Evolutionary conservation across 495 filamentous ascomycete genomes (phyloP), one percentile per base, ranked within the genome.

Genomic region (Xylaria castorea): DNA sequence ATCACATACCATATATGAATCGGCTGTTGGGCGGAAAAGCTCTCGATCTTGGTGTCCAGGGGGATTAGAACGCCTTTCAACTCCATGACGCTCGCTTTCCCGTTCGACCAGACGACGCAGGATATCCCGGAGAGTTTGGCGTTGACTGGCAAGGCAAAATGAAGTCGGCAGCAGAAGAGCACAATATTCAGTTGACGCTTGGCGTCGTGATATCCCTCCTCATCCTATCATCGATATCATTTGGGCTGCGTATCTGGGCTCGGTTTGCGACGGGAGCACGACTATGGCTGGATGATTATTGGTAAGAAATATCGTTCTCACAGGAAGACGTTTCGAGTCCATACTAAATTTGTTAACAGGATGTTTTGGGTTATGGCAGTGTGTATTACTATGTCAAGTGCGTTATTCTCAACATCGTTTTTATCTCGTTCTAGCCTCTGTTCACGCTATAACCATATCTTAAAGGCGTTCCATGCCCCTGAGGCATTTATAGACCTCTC

Each of bases 281-380:
- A 66, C 68, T 84, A 61, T 84, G 82, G 82, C 81, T 78, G 77
- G 82, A 84, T 66, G 82, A 84, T 66, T 84, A 77, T 71, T 80
- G 81, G 75, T 72, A 40, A 65, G 63, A 38, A 4, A 2, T 14
- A 22, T 20, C 34, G 22, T 9, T 3, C 46, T 9, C 2, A 32
- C 16, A 20, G 34, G 46, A 60, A 30, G 20, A 4, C n/a, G 22
- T 34, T 16, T 40, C 36, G 7, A 36, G 27, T 38, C 32, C 7
- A 40, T 61, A 30, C 61, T 72, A 22, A 72, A 63, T 57, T 27
- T 25, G 22, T 60, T 30, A 9, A 4, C 38, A 72, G 70, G 70
- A 80, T 82, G 72, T 68, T 80, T 22, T 80, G 75, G 51, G 82
- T 81, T 44, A 80, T 83, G 82, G 79, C 80, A 46, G 63, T 72